These are phyloP conservation scores for Cladosporium sphaerospermum DNA, from an alignment of 2,329 filamentous ascomycete genomes.

Conservation along the genomic window DNA sequence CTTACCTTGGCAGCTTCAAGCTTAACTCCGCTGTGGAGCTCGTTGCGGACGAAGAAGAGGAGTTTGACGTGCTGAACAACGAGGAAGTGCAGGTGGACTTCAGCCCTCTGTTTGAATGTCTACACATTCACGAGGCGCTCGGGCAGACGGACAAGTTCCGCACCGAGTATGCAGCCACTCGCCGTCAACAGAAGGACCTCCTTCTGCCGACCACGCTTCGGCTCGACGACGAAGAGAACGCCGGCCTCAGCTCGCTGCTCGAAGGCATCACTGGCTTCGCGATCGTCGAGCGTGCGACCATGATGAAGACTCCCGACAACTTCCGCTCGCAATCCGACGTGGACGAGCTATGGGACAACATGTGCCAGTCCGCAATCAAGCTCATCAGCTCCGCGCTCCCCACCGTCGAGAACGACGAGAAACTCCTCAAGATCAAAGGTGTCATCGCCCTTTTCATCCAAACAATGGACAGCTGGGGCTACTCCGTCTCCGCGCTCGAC, in stretches of 20 bases:
- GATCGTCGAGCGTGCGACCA: conserved; percentile 90
- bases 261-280: conserved; percentile 95
- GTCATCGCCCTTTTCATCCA: conserved; percentile 91
- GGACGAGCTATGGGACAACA: conserved; percentile 97
- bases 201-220: conserved; percentile 71
- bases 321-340: conserved; percentile 79
- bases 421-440: conserved; percentile 89
- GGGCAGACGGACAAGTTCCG: conserved; percentile 89
- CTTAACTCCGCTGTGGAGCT: conserved; percentile 94
- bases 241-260: conserved; percentile 78
- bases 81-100: conserved; percentile 95
- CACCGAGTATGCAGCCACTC: conserved; percentile 83
- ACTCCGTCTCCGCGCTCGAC: conserved; percentile 75
- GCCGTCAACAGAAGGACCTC: conserved; percentile 85
- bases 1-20: conserved; percentile 75
- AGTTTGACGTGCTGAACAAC: conserved; percentile 92
- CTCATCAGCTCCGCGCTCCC: conserved; percentile 74
- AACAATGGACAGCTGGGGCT: conserved; percentile 96
- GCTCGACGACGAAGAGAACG: conserved; percentile 74
- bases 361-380: conserved; percentile 81
- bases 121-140: conserved; percentile 93
- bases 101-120: conserved; percentile 83
- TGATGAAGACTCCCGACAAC: conserved; percentile 70
- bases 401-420: conserved; percentile 79
- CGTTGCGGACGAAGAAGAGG: conserved; percentile 89